Conservation (phyloP, 1,139 yeast genomes). For the Protomyces gravidus region DNA sequence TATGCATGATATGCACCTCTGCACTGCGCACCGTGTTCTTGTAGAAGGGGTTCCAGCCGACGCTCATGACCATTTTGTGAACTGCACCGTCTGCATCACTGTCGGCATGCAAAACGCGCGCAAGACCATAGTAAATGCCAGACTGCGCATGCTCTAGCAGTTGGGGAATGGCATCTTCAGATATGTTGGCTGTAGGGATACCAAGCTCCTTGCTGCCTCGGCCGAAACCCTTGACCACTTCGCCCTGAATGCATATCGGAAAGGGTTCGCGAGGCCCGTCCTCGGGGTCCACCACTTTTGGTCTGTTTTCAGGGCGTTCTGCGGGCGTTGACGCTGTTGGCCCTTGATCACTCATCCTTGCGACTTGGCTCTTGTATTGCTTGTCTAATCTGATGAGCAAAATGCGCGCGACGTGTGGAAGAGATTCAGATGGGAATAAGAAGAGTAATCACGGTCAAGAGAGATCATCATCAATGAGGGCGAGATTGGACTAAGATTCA, state of each 20-base stretch:
- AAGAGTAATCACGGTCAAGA: no score
- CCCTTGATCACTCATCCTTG: neutral
- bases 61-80: constrained; percentile 87
- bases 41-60: constrained; percentile 95
- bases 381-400: no score
- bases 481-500: no score
- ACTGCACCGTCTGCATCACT: constrained; percentile 44
- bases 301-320: constrained; percentile 36
- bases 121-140: constrained; percentile 91
- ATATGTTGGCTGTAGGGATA: constrained; percentile 52
- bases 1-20: constrained; percentile 80
- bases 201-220: constrained; percentile 68
- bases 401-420: no score
- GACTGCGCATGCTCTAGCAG: constrained; percentile 48
- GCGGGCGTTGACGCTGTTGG: neutral
- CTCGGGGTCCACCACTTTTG: constrained; percentile 39
- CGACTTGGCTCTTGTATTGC: neutral
- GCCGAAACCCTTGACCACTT: constrained; percentile 82
- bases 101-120: constrained; percentile 43
- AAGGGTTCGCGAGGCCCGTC: constrained; percentile 19
- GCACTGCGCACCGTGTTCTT: constrained; percentile 69
- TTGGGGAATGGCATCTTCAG: constrained; percentile 42
- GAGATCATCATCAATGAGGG: no score
- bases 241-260: constrained; percentile 30
- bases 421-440: no score